Conservation (phyloP, 2,329 filamentous ascomycete genomes). For the Orbilia ellipsospora region DNA sequence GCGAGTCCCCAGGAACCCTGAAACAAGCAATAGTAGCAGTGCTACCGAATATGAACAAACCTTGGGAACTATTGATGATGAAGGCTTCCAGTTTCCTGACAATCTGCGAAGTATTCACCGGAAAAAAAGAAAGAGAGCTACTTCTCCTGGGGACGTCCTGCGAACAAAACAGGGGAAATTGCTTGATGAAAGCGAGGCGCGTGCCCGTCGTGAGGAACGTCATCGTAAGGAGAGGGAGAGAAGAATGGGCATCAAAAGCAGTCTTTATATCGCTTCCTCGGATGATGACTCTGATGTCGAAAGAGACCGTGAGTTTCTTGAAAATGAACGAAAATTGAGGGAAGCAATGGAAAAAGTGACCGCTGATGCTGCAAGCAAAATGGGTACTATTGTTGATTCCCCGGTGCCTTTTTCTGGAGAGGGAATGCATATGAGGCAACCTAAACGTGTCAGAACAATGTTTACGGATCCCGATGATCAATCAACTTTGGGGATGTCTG, state of each 20-base stretch:
- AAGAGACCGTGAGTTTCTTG: constrained; percentile 55
- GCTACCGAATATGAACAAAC: background rate
- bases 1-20: constrained; percentile 61
- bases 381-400: constrained; percentile 2
- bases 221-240: constrained; percentile 80
- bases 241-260: constrained; percentile 82
- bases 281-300: constrained; percentile 78
- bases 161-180: background rate
- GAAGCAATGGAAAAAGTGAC: constrained; percentile 29
- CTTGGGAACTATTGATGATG: background rate
- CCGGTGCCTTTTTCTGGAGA: too few relatives aligned
- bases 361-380: constrained; percentile 10
- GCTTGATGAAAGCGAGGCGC: constrained; percentile 21
- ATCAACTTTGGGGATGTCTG: background rate
- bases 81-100: constrained; percentile 28
- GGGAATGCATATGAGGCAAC: constrained; percentile 1
- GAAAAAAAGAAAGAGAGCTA: background rate
- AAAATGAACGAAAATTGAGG: constrained; percentile 53
- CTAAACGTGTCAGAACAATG: constrained; percentile 2
- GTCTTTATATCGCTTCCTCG: constrained; percentile 80
- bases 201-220: constrained; percentile 67
- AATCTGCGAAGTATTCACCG: constrained; percentile 14
- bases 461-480: background rate
- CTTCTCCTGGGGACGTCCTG: background rate
- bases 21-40: background rate